A percentile compares a stretch with the other conserved stretches of the same genome.
phyloP scores from a whole-genome alignment of 2,329 filamentous ascomycete genomes.

The Curvularia lunata region DNA sequence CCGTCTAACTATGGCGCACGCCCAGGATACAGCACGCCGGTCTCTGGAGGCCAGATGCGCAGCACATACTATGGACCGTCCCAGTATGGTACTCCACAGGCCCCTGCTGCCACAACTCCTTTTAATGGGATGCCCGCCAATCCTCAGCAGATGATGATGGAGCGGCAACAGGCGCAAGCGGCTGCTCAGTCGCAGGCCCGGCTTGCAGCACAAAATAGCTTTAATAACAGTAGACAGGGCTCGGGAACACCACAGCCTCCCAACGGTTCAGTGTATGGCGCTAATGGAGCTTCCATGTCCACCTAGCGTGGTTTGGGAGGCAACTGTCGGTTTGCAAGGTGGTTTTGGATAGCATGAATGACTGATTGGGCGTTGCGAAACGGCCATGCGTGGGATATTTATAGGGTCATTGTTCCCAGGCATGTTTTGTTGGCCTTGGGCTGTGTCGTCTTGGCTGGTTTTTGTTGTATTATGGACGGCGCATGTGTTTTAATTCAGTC shows the following conservation, averaged over 20 bases:
- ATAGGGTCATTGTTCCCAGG: slow-evolving; percentile 2
- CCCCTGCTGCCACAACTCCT: slow-evolving; percentile 30
- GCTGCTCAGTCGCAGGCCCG: slow-evolving; percentile 46
- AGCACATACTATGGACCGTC: slow-evolving; percentile 44
- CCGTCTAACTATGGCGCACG: slow-evolving; percentile 39
- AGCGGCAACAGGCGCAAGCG: slow-evolving; percentile 42
- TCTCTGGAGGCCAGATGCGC: slow-evolving; percentile 38
- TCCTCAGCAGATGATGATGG: slow-evolving; percentile 46
- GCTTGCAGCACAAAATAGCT: slow-evolving; percentile 45
- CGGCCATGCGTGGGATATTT: not conserved
- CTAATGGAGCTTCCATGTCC: slow-evolving; percentile 29
- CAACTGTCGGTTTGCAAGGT: slow-evolving; percentile 7
- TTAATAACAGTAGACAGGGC: slow-evolving; percentile 40
- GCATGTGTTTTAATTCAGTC: slow-evolving; percentile 6
- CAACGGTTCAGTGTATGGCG: slow-evolving; percentile 28
- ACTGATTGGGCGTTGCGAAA: slow-evolving; percentile 24
- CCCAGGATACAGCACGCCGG: slow-evolving; percentile 37
- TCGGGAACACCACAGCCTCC: slow-evolving; percentile 49
- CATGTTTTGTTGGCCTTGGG: slow-evolving; percentile 3
- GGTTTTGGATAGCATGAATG: slow-evolving; percentile 25
- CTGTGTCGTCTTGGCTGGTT: not conserved
- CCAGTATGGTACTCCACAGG: slow-evolving; percentile 43
- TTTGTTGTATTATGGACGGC: slow-evolving; percentile 1
- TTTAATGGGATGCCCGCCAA: slow-evolving; percentile 33
- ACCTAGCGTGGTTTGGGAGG: slow-evolving; percentile 21